A percentile compares a stretch with the other conserved stretches of the same genome.
phyloP scores from a whole-genome alignment of 2,329 filamentous ascomycete genomes.

The Xylaria sp. region DNA sequence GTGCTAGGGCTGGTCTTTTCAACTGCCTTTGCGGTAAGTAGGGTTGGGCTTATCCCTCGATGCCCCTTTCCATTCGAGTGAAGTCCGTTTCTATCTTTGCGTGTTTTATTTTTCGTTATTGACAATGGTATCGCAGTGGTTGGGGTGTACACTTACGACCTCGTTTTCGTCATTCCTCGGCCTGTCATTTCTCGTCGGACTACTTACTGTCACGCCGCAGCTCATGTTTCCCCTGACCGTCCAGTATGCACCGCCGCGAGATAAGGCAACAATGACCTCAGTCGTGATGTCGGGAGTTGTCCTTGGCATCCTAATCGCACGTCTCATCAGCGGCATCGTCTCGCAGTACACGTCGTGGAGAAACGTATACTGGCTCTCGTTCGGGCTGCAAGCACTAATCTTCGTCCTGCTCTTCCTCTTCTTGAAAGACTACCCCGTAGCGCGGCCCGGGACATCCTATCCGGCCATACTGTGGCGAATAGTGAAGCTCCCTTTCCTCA shows the following conservation, averaged over 20 bases:
- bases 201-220: constrained; percentile 83
- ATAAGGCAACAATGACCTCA: constrained; percentile 75
- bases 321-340: constrained; percentile 78
- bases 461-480: constrained; percentile 73
- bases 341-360: constrained; percentile 80
- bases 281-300: constrained; percentile 80
- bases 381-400: constrained; percentile 76
- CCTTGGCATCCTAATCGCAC: constrained; percentile 79
- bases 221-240: constrained; percentile 84
- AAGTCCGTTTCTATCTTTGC: neutral
- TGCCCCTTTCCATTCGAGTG: no score
- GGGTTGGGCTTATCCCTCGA: neutral
- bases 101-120: neutral
- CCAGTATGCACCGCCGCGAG: constrained; percentile 76
- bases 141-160: constrained; percentile 75
- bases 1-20: constrained; percentile 73
- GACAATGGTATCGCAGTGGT: constrained; percentile 57
- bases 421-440: constrained; percentile 83
- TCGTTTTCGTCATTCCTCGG: constrained; percentile 72
- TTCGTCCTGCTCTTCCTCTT: constrained; percentile 73
- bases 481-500: constrained; percentile 67
- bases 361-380: constrained; percentile 80
- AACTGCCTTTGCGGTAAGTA: constrained; percentile 72
- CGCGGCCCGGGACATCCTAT: constrained; percentile 76
- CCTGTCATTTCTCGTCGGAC: constrained; percentile 77